Base-by-base conservation (phyloP, 208 protist genomes). In the Crithidia expoeki region DNA sequence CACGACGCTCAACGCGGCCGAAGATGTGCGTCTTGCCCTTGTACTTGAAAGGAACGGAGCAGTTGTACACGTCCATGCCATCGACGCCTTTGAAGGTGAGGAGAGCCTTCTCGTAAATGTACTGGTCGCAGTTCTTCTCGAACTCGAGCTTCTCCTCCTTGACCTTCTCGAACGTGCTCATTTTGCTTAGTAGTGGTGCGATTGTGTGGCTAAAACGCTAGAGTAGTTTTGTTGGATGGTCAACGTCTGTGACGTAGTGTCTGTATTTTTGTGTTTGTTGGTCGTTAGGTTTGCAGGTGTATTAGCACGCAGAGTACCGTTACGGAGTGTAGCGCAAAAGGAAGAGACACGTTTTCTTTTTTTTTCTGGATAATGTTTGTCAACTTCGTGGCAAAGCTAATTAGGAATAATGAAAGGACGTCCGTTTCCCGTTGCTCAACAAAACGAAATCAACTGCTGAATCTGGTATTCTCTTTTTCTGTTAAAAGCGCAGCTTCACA, bases 51-150 rank as follows among this genome's bases (percentile, higher is more conserved):
- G 79, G 79, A 30, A 78, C 68, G 42, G 72, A 85, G 80, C 83
- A 85, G 73, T 88, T 88, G 68, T 88, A 88, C 1, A 88, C 83
- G 42, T 88, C 82, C 33, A 82, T 74, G 1, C 70, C 78, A 17
- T 81, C 79, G 10, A 88, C 9, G 27, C 82, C 82, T 32, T 88
- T 84, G 55, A 88, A 88, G 17, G 49, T 82, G 40, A 88, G 28
- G 46, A 67, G 76, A 16, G 57, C 60, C 4, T 59, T 46, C 52
- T 84, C 82, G 23, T 58, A 46, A 28, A 88, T 68, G 44, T 67
- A 65, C 66, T 79, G 61, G 27, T 72, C 64, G 33, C 63, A 72
- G 66, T 80, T 76, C 73, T 79, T 76, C 68, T 83, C 78, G 59
- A 83, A 83, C 67, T 79, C 65, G 19, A 64, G 53, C 57, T 79